A percentile compares a stretch with the other conserved stretches of the same genome.
phyloP scores from a whole-genome alignment of 2,329 filamentous ascomycete species.

The Paraphoma chrysanthemicola region DNA sequence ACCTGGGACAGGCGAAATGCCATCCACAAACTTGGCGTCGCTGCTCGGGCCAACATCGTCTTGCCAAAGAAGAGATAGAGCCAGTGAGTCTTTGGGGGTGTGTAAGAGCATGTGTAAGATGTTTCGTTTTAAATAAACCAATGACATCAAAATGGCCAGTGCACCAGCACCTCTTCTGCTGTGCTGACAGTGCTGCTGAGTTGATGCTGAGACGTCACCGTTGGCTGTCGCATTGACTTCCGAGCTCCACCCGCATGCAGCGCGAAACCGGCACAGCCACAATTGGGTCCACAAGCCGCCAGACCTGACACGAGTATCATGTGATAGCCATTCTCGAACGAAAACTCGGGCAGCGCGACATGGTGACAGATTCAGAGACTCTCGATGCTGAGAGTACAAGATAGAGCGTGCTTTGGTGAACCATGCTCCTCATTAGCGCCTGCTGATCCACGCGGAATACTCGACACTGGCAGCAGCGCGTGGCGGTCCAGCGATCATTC shows the following conservation, averaged over 20 bases:
- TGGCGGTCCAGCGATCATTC: neutral
- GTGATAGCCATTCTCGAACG: conserved; percentile 1
- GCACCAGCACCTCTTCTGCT: neutral
- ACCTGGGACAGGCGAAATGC: conserved; percentile 83
- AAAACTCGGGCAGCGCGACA: neutral
- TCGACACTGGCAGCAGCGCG: neutral
- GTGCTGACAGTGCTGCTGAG: neutral
- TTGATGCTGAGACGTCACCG: conserved; percentile 6
- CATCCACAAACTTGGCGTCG: conserved; percentile 82
- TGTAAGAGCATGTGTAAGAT: too few species aligned
- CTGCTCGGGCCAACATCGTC: conserved; percentile 74
- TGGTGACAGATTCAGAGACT: too few species aligned
- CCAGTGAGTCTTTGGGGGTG: neutral
- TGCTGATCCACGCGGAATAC: too few species aligned
- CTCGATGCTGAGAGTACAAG: too few species aligned
- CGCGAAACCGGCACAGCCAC: conserved; percentile 24
- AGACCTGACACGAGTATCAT: conserved; percentile 1
- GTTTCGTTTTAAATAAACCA: too few species aligned
- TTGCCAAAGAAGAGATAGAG: conserved; percentile 40
- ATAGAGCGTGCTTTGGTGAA: too few species aligned
- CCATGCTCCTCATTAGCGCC: too few species aligned
- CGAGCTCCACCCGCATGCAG: conserved; percentile 13
- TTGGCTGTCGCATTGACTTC: neutral
- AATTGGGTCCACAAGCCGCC: conserved; percentile 15
- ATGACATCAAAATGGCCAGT: neutral